phyloP scores from a whole-genome alignment of 2,329 filamentous ascomycete species.

The Torrubiellomyces zombiae region DNA sequence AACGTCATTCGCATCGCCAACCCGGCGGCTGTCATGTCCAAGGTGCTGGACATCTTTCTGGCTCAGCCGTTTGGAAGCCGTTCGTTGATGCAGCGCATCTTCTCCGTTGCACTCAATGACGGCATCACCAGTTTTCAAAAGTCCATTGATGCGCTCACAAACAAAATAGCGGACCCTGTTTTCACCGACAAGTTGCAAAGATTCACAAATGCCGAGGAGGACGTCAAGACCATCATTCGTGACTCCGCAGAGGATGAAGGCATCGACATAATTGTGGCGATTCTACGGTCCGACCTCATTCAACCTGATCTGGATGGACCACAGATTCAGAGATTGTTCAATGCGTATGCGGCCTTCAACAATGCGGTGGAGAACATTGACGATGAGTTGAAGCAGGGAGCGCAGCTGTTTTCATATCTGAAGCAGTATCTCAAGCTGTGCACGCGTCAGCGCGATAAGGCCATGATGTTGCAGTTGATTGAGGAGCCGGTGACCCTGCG shows the following conservation, averaged over 20 bases:
- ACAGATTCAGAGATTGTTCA: constrained; percentile 75
- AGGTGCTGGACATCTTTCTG: constrained; percentile 83
- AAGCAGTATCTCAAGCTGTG: constrained; percentile 91
- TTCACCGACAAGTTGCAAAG: constrained; percentile 67
- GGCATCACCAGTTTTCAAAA: constrained; percentile 76
- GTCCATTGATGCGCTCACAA: constrained; percentile 61
- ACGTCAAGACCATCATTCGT: constrained; percentile 57
- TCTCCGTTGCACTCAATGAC: constrained; percentile 79
- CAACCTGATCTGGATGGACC: constrained; percentile 52
- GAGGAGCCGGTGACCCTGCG: constrained; percentile 96
- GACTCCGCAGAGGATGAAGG: constrained; percentile 56
- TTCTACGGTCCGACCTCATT: constrained; percentile 65
- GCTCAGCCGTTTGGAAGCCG: constrained; percentile 86
- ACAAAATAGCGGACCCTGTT: constrained; percentile 65
- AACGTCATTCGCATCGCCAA: constrained; percentile 96
- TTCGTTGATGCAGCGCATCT: constrained; percentile 86
- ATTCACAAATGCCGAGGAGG: constrained; percentile 62
- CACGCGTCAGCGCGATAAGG: constrained; percentile 82
- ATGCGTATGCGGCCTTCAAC: constrained; percentile 93
- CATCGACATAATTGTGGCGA: constrained; percentile 71
- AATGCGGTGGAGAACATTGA: constrained; percentile 84
- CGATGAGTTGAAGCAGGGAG: constrained; percentile 73
- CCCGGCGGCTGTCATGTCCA: constrained; percentile 92
- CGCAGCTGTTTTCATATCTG: constrained; percentile 81
- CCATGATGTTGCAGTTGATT: constrained; percentile 90